phyloP scores from a whole-genome alignment of 2,329 filamentous ascomycete genomes.

The Thielaviopsis euricoi region DNA sequence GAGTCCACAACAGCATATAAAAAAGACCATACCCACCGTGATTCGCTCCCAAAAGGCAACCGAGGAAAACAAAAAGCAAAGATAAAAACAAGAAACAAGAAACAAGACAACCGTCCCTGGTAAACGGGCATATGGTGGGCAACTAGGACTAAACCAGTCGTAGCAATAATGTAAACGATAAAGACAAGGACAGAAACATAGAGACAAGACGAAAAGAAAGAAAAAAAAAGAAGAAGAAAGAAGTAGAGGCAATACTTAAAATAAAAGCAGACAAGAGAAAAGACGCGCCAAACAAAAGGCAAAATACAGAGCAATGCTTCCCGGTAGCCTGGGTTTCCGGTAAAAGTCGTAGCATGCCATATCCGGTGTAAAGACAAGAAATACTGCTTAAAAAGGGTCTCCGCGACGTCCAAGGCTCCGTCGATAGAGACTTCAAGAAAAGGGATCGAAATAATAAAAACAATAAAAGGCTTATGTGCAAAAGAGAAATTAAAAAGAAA shows the following conservation, averaged over 20 bases:
- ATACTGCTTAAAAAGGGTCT: background rate
- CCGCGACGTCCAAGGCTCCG: background rate
- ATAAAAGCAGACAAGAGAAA: constrained; percentile 11
- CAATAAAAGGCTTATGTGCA: background rate
- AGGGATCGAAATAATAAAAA: background rate
- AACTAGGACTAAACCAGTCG: background rate
- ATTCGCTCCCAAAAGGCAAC: background rate
- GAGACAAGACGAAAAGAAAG: constrained; percentile 5
- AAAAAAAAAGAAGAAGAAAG: constrained; percentile 9
- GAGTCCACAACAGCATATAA: background rate
- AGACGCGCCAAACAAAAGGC: constrained; percentile 14
- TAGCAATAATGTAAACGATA: background rate
- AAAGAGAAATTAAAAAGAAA: background rate
- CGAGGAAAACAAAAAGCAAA: background rate
- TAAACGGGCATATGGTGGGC: background rate
- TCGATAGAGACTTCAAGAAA: background rate
- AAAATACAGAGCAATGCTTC: constrained; percentile 14
- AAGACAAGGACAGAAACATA: background rate
- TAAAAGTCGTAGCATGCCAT: background rate
- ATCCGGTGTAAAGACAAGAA: background rate
- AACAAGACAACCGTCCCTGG: background rate
- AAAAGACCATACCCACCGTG: background rate
- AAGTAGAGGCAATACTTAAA: constrained; percentile 9
- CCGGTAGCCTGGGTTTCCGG: background rate
- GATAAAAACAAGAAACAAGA: background rate